Conservation (phyloP, 1,284 basidiomycete species). For the Pholiota adiposa region DNA sequence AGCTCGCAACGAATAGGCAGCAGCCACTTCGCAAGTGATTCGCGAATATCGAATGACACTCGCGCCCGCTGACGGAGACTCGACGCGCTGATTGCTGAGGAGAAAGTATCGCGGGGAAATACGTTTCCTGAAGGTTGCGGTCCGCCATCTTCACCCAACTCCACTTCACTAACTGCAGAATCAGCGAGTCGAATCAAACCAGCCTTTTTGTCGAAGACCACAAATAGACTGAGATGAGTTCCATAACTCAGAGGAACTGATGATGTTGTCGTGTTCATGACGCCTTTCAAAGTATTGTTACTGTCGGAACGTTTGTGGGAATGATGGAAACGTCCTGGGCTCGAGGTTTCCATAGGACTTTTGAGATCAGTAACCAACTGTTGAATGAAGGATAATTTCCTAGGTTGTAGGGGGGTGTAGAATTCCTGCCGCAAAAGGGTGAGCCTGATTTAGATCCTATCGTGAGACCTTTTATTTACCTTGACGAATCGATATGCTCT, state of each 20-base stretch:
- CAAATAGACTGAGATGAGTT: constrained; percentile 73
- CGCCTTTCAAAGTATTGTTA: constrained; percentile 30
- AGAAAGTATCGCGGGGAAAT: constrained; percentile 30
- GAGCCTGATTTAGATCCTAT: not conserved
- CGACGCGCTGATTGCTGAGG: constrained; percentile 31
- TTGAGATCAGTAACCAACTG: constrained; percentile 56
- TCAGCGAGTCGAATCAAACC: constrained; percentile 78
- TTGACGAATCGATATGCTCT: constrained; percentile 81
- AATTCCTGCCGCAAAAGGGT: constrained; percentile 55
- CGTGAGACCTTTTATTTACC: constrained; percentile 45
- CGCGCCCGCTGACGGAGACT: constrained; percentile 49
- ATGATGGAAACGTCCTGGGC: constrained; percentile 32
- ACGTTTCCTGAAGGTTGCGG: constrained; percentile 29
- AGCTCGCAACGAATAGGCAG: constrained; percentile 55
- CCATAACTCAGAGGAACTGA: constrained; percentile 51
- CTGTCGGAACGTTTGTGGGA: constrained; percentile 41
- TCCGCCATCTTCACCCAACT: constrained; percentile 58
- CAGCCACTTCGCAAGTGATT: constrained; percentile 53
- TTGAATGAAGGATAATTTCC: constrained; percentile 67
- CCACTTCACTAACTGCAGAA: constrained; percentile 77
- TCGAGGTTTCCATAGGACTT: constrained; percentile 45
- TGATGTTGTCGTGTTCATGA: constrained; percentile 28
- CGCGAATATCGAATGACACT: constrained; percentile 56
- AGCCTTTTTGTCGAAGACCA: constrained; percentile 83
- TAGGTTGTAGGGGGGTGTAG: constrained; percentile 72